Evolutionary conservation across 2,329 filamentous ascomycete genomes (phyloP).

Genomic region (Cladophialophora exuberans): DNA sequence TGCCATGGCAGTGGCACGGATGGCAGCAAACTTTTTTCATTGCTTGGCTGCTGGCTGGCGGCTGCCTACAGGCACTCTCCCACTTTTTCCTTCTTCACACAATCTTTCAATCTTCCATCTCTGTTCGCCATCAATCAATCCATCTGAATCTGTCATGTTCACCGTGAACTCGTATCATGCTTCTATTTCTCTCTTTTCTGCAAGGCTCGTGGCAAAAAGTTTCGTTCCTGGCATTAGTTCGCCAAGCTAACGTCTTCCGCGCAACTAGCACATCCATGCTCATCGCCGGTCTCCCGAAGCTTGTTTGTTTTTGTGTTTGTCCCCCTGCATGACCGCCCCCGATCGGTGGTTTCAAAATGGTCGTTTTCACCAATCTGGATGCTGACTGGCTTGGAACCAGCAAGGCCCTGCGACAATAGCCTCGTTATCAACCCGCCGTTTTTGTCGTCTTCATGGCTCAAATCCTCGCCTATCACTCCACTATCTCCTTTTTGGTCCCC

Average conservation of each 20-base stretch:
- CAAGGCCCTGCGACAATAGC: constrained; percentile 21
- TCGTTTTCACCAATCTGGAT: constrained; percentile 7
- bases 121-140: too few relatives aligned
- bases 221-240: constrained; percentile 2
- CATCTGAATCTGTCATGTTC: too few relatives aligned
- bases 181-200: neutral
- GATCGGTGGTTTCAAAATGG: constrained; percentile 2
- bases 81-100: too few relatives aligned
- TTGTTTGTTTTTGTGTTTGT: neutral
- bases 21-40: too few relatives aligned
- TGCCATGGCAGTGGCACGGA: too few relatives aligned
- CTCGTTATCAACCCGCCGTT: constrained; percentile 5
- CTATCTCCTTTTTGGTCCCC: constrained; percentile 10
- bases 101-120: too few relatives aligned
- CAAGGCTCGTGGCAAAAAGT: neutral
- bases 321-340: constrained; percentile 14
- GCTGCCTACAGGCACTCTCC: too few relatives aligned
- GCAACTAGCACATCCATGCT: neutral
- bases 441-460: too few relatives aligned
- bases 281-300: neutral
- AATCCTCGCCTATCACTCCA: constrained; percentile 1
- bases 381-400: constrained; percentile 11
- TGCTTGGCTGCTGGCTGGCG: too few relatives aligned
- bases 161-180: too few relatives aligned
- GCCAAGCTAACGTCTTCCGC: constrained; percentile 5